Percentiles rank a stretch among this genome's conserved stretches.
These are phyloP conservation scores for Monosporascus cannonballus DNA, from an alignment of 2,329 filamentous ascomycete genomes.

Conservation along the genomic window DNA sequence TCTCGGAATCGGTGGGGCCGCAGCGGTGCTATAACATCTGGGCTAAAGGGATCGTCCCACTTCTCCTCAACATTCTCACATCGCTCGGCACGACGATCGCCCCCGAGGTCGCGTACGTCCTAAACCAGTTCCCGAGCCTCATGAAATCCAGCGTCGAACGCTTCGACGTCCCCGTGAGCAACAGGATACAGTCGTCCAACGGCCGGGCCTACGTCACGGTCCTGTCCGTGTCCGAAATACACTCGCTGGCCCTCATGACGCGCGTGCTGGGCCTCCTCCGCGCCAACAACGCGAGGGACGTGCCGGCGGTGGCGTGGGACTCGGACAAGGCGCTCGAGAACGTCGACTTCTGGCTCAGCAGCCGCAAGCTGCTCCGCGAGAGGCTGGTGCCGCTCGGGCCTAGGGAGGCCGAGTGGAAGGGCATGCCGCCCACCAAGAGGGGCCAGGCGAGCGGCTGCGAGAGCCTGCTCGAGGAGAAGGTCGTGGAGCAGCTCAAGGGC, in stretches of 20 bases:
- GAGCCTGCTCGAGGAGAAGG: slow-evolving; percentile 68
- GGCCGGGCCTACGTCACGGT: slow-evolving; percentile 57
- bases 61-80: slow-evolving; percentile 82
- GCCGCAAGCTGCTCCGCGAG: slow-evolving; percentile 62
- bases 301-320: slow-evolving; percentile 73
- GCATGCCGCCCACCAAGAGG: slow-evolving; percentile 23
- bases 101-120: slow-evolving; percentile 75
- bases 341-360: slow-evolving; percentile 73
- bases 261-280: slow-evolving; percentile 64
- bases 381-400: slow-evolving; percentile 67
- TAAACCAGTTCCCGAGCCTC: slow-evolving; percentile 83
- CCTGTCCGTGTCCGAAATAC: slow-evolving; percentile 67
- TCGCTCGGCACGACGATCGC: slow-evolving; percentile 77
- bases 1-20: slow-evolving; percentile 62
- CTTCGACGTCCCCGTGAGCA: slow-evolving; percentile 57
- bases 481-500: slow-evolving; percentile 62
- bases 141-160: slow-evolving; percentile 65
- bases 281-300: slow-evolving; percentile 61
- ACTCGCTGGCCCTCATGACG: slow-evolving; percentile 71
- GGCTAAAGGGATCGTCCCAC: slow-evolving; percentile 78
- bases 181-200: slow-evolving; percentile 46
- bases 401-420: slow-evolving; percentile 61
- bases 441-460: slow-evolving; percentile 41
- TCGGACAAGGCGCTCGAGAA: slow-evolving; percentile 67
- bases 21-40: slow-evolving; percentile 83